Conservation (phyloP, 495 filamentous ascomycete species). For the Astrocystis sublimbata region DNA sequence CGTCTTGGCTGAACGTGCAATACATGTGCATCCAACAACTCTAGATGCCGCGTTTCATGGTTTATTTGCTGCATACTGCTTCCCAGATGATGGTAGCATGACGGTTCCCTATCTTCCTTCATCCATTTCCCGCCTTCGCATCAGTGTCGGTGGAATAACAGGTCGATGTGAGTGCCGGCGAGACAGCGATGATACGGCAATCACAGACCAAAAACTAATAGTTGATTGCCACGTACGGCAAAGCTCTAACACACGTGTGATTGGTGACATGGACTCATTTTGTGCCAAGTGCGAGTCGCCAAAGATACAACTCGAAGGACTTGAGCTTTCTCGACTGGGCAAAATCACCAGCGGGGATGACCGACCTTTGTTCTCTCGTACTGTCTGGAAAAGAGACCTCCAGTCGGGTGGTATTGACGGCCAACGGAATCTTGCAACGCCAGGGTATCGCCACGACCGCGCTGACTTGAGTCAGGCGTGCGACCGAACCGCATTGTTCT, state of each 20-base stretch:
- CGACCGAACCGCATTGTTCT: background rate
- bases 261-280: background rate
- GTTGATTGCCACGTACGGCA: background rate
- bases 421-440: too few relatives aligned
- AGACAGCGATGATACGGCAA: too few relatives aligned
- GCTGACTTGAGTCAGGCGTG: background rate
- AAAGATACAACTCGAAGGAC: background rate
- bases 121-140: slow-evolving; percentile 12
- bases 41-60: slow-evolving; percentile 29
- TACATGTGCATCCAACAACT: slow-evolving; percentile 23
- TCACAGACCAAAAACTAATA: too few relatives aligned
- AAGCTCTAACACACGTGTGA: background rate
- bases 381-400: background rate
- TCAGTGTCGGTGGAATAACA: too few relatives aligned
- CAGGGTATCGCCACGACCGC: too few relatives aligned
- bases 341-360: background rate
- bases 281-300: background rate
- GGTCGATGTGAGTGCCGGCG: too few relatives aligned
- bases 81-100: slow-evolving; percentile 14
- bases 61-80: slow-evolving; percentile 17
- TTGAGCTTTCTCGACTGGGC: background rate
- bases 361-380: background rate
- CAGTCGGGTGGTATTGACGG: too few relatives aligned
- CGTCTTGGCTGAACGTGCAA: too few relatives aligned
- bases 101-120: slow-evolving; percentile 22